Evolutionary conservation across 1,284 basidiomycete species (phyloP), one percentile per base, ranked within the genome.

Genomic region (Athelia sp.): DNA sequence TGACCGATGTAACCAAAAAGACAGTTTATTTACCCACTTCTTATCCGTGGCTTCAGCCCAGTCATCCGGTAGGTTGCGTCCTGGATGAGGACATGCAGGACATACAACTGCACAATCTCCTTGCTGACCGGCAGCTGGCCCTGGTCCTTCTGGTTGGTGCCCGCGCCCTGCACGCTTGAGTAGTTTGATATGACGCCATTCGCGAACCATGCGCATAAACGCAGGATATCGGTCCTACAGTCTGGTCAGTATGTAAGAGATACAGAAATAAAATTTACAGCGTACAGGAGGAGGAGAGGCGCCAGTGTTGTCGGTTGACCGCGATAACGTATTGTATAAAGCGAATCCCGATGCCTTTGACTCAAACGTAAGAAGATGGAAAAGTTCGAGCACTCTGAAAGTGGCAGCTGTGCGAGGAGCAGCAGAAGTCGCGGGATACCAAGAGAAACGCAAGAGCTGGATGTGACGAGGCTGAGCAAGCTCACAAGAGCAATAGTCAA

Each of bases 401-500:
- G 59, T 56, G 13, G 57, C 52, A 11, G 52, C 55, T 15, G 60
- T 52, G 36, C 53, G 51, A 3, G 61, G 61, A 9, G 53, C 45
- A 2, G 48, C 22, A 4, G 47, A 45, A 3, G 57, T 54, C n/a
- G 60, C 50, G 2, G 60, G 60, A 45, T 47, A 61, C 54, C 52
- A 59, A 4, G 52, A 43, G 9, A 48, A 48, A 11, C 52, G 46
- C 9, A 61, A 50, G 11, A 61, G 52, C 38, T 62, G 60, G 2
- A 24, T 26, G 6, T 43, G 24, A 14, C 43, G 42, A n/a, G 43
- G 11, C 8, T 45, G 46, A 3, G 48, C 42, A 4, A 32, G 31
- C 3, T 50, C 50, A 53, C 69, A 72, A 1, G 52, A 55, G 45
- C 68, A 72, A 48, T 60, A 68, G 40, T 66, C 52, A 2, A 72